phyloP scores from a whole-genome alignment of 192 early-diverging fungal species.

The Kickxella alabastrina region DNA sequence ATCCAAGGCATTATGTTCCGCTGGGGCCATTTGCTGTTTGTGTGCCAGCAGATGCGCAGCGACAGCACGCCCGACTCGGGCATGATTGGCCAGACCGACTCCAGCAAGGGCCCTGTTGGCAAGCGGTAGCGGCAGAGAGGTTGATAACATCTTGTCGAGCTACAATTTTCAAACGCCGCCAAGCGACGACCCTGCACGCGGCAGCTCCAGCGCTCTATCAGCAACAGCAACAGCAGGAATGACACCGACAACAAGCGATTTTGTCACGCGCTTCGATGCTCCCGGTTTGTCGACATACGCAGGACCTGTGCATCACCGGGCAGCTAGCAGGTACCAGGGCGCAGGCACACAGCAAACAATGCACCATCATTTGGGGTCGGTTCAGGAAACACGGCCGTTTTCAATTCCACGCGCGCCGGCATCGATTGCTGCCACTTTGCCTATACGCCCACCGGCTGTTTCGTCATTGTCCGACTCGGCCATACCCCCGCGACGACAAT shows the following conservation, averaged over 20 bases:
- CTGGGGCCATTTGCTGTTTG: conserved; percentile 51
- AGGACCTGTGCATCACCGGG: not conserved
- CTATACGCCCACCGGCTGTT: conserved; percentile 4
- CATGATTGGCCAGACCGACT: not conserved
- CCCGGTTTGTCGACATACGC: not conserved
- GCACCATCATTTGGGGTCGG: not conserved
- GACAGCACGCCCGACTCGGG: conserved; percentile 15
- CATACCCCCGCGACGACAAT: conserved; percentile 42
- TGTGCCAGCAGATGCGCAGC: conserved; percentile 44
- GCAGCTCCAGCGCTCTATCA: not conserved
- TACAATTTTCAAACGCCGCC: conserved; percentile 45
- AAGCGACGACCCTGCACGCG: conserved; percentile 10
- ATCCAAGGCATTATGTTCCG: conserved; percentile 45
- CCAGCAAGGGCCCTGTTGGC: not conserved
- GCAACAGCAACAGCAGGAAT: conserved; percentile 3
- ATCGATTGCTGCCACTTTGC: conserved; percentile 35
- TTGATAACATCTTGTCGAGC: conserved; percentile 16
- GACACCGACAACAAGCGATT: not conserved
- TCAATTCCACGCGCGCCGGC: conserved; percentile 44
- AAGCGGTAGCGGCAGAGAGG: not conserved
- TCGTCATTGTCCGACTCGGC: conserved; percentile 11
- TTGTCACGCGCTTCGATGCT: too few species aligned
- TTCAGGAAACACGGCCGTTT: conserved; percentile 31
- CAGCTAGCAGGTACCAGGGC: not conserved
- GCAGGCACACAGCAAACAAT: not conserved